Evolutionary conservation across 1,284 basidiomycete genomes (phyloP), one percentile per base, ranked within the genome.

Genomic region (Boletellus deceptivus): DNA sequence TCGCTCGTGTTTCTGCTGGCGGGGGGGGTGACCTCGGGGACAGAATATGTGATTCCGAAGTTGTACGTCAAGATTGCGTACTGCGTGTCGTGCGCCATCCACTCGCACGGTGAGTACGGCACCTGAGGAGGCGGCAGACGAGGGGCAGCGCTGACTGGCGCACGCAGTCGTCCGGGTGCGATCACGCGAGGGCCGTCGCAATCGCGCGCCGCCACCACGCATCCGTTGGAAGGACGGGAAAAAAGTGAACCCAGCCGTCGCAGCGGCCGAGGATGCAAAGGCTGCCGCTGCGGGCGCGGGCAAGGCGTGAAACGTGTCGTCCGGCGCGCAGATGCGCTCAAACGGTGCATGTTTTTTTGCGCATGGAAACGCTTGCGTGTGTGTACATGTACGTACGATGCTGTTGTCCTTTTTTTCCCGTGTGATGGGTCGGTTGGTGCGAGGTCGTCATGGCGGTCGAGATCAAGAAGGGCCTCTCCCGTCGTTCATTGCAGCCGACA

Each of bases 31-130:
- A 46, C 11, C 18, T 29, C 8, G 22, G 25, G 25, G 10, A 16
- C 73, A 92, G 97, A 99, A 78, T 99, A 99, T 77, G 86, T 85
- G 53, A 88, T 99, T 65, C 96, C 96, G 57, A 99, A 99, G 77
- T 78, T 99, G 60, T 99, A 99, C 85, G 91, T 98, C 82, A 98
- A 98, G 87, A 91, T 99, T 63, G 89, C 86, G 49, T 99, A 99
- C 84, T 99, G 96, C 74, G 90, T 99, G 57, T 98, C 95, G 53
- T 99, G 97, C 73, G 96, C 96, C 42, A 98, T 99, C 74, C 96
- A 99, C 83, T 95, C 95, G 65, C 96, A 99, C 76, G 89, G 91
- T 91, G 59, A 58, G 49, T 7, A 13, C 4, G 16, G 13, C 9
- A 5, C 5, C 5, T 22, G 22, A 22, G 5, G 22, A 22, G 22